Evolutionary conservation across 805 yeast species (phyloP).

Genomic region (Candida silvicultrix): DNA sequence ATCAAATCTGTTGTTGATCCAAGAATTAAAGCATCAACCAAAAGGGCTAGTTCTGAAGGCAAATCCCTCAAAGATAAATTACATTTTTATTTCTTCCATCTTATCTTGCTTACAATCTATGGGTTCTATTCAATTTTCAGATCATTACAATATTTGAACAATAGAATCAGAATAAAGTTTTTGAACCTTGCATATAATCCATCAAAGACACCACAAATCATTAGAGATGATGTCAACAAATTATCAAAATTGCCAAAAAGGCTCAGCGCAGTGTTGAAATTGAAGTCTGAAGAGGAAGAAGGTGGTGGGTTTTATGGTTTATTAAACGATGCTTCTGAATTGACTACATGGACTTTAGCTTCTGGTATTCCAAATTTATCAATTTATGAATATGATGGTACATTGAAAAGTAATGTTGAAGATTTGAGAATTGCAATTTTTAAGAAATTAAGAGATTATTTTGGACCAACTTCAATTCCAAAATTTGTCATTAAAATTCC

Average conservation of each 20-base stretch:
- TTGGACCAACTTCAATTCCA: slow-evolving; percentile 67
- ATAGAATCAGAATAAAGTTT: slow-evolving; percentile 49
- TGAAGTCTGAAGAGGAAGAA: slow-evolving; percentile 72
- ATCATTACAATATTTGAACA: slow-evolving; percentile 43
- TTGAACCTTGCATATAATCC: slow-evolving; percentile 61
- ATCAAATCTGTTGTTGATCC: neutral
- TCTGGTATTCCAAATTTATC: slow-evolving; percentile 72
- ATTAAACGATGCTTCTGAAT: slow-evolving; percentile 67
- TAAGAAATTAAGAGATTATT: slow-evolving; percentile 60
- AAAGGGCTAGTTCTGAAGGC: too few relatives aligned
- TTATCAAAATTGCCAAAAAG: slow-evolving; percentile 73
- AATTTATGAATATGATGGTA: slow-evolving; percentile 77
- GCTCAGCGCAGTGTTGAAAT: slow-evolving; percentile 67
- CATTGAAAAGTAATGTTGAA: slow-evolving; percentile 46
- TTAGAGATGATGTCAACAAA: slow-evolving; percentile 73
- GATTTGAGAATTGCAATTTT: slow-evolving; percentile 51
- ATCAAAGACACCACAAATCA: slow-evolving; percentile 74
- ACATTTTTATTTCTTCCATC: slow-evolving; percentile 15
- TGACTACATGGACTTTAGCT: slow-evolving; percentile 83
- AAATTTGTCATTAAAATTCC: slow-evolving; percentile 59
- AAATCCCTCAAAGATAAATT: slow-evolving; percentile 3
- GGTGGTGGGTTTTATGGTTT: slow-evolving; percentile 87
- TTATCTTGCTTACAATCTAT: slow-evolving; percentile 41
- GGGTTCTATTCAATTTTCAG: slow-evolving; percentile 51
- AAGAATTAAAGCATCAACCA: neutral